phyloP scores from a whole-genome alignment of 1,139 yeast genomes.

The Magnusiomyces paraingens region DNA sequence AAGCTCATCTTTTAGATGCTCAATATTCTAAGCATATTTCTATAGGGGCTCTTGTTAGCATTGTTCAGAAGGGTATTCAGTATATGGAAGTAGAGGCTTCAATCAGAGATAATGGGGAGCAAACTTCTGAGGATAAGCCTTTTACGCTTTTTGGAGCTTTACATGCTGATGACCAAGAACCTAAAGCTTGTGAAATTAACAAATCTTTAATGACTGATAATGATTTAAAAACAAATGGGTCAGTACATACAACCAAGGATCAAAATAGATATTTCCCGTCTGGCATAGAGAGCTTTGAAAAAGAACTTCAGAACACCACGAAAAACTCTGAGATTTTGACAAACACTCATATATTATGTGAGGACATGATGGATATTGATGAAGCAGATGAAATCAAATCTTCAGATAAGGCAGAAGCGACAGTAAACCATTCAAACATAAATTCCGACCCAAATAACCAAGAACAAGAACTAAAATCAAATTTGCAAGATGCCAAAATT shows the following conservation, averaged over 20 bases:
- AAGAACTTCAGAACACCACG: neutral
- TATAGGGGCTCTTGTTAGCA: slow-evolving; percentile 69
- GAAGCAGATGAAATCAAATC: neutral
- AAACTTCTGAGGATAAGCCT: slow-evolving; percentile 22
- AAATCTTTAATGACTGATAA: neutral
- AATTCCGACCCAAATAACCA: slow-evolving; percentile 1
- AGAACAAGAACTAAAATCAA: neutral
- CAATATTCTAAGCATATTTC: slow-evolving; percentile 46
- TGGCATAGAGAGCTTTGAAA: neutral
- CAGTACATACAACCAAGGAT: neutral
- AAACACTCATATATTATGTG: slow-evolving; percentile 1
- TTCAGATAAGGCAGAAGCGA: no score
- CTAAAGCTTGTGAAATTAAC: slow-evolving; percentile 23
- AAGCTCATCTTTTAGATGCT: slow-evolving; percentile 53
- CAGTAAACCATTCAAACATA: neutral
- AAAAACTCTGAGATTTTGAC: neutral
- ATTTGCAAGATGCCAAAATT: slow-evolving; percentile 10
- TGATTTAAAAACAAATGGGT: neutral
- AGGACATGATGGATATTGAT: slow-evolving; percentile 14
- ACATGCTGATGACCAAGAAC: slow-evolving; percentile 19
- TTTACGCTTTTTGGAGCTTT: slow-evolving; percentile 38
- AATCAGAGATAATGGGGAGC: slow-evolving; percentile 29
- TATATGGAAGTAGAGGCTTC: slow-evolving; percentile 52
- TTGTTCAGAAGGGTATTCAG: slow-evolving; percentile 81
- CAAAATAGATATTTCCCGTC: neutral